A percentile compares a stretch with the other conserved stretches of the same genome.
These are phyloP conservation scores for Aegilops sharonensis DNA, from an alignment of 176 grass and related monocot species.

Conservation along the genomic window DNA sequence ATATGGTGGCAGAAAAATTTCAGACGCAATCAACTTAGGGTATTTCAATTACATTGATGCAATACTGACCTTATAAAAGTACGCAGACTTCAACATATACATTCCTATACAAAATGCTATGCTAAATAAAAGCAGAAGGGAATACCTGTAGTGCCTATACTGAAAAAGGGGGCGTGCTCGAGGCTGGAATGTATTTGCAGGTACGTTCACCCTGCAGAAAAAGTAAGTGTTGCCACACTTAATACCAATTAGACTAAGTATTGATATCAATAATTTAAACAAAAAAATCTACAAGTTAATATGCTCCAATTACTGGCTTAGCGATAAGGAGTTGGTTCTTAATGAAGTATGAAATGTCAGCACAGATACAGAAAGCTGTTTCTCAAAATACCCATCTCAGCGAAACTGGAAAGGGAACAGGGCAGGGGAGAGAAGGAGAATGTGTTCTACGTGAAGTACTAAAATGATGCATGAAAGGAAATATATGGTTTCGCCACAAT, in stretches of 20 bases:
- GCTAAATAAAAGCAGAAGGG: conserved; percentile 1
- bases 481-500: conserved; percentile 1
- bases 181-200: conserved; percentile 86
- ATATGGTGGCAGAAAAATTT: not conserved
- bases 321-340: not conserved
- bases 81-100: not conserved
- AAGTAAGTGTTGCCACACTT: conserved; percentile 18
- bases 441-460: not conserved
- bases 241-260: not conserved
- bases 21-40: not conserved
- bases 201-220: conserved; percentile 72
- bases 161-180: conserved; percentile 89
- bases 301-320: not conserved
- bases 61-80: conserved; percentile 9
- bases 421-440: conserved; percentile 7
- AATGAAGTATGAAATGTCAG: not conserved
- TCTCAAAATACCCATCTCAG: not conserved
- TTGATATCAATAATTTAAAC: conserved; percentile 8
- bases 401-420: not conserved
- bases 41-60: conserved; percentile 12
- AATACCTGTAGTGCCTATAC: conserved; percentile 97
- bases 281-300: not conserved
- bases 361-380: not conserved
- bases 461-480: conserved; percentile 13
- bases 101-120: not conserved